Base-by-base conservation (phyloP, 352 stramenopile genomes). In the Globisporangium cystogenes region DNA sequence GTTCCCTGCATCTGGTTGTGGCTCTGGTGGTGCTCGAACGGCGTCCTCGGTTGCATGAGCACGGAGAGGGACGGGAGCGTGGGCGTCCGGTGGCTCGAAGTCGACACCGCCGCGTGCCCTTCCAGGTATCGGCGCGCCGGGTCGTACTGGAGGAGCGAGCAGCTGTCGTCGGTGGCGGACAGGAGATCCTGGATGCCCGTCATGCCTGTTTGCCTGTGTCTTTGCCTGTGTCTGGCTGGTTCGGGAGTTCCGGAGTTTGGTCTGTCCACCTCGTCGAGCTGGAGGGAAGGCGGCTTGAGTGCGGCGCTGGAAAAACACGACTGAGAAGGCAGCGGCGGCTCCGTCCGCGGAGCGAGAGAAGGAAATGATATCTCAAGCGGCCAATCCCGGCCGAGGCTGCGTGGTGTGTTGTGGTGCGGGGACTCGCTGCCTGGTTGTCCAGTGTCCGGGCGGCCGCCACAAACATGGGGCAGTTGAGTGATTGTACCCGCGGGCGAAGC, bases 101-200 rank as follows among this genome's bases (percentile, higher is more conserved):
- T 11, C n/a, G 45, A 16, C 23, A 29, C 23, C 37, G 7, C 3
- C 15, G 20, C 16, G 18, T 43, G 51, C 33, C 51, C 40, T 24
- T 57, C 20, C 52, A 47, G 52, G 35, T 48, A 59, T 1, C 43
- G 53, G 35, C 53, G 31, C 16, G 53, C 53, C 15, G 53, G 53
- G 35, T 59, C 45, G 53, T 59, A 59, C 33, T 59, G 31, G 33
- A 53, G n/a, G n/a, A n/a, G n/a, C n/a, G n/a, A 53, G 33, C 21
- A 33, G 53, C 47, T 44, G 24, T 44, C 44, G 6, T 52, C 53
- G 53, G 36, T 52, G 11, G 51, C n/a, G 21, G 53, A 59, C 33
- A 59, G 53, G 23, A 59, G 33, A 40, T 59, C 53, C 26, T 39
- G 53, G 29, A 59, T 59, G 10, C 43, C 53, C 23, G 43, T 51